Percentiles rank a stretch among this genome's conserved stretches.
Conservation (phyloP, 179 eudicot species). For the Dionaea muscipula region DNA sequence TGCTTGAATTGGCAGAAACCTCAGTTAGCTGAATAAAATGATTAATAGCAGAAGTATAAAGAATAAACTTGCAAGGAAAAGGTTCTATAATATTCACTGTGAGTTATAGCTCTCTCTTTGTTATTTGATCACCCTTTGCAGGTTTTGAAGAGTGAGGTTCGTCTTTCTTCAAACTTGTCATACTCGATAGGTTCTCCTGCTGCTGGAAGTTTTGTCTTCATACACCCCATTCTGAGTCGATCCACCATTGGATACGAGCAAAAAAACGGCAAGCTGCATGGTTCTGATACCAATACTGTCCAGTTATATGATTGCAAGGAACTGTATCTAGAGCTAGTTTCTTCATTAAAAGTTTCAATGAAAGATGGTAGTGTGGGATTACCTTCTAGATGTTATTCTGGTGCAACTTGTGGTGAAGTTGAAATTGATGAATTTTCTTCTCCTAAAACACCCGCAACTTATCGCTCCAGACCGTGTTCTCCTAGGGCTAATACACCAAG, state of each 20-base stretch:
- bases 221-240: conserved; percentile 41
- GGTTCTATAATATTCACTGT: too few relatives aligned
- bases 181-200: conserved; percentile 55
- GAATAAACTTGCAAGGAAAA: too few relatives aligned
- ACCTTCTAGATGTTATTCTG: conserved; percentile 14
- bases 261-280: conserved; percentile 21
- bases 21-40: too few relatives aligned
- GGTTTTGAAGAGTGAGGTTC: conserved; percentile 59
- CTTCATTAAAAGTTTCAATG: conserved; percentile 17
- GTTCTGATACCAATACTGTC: conserved; percentile 15
- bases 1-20: too few relatives aligned
- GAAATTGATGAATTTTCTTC: conserved; percentile 46
- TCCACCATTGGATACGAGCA: conserved; percentile 15
- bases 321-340: conserved; percentile 35
- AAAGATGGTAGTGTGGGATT: conserved; percentile 10
- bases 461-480: conserved; percentile 34
- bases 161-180: conserved; percentile 53
- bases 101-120: neutral
- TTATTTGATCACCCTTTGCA: conserved; percentile 20
- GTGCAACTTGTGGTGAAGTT: conserved; percentile 14
- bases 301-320: conserved; percentile 33
- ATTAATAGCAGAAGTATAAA: too few relatives aligned
- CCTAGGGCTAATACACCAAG: conserved; percentile 30
- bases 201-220: conserved; percentile 50
- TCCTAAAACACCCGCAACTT: conserved; percentile 51